Evolutionary conservation across 805 yeast species (phyloP), one percentile per base, ranked within the genome.

Genomic region (Wickerhamiella vanderwaltii): DNA sequence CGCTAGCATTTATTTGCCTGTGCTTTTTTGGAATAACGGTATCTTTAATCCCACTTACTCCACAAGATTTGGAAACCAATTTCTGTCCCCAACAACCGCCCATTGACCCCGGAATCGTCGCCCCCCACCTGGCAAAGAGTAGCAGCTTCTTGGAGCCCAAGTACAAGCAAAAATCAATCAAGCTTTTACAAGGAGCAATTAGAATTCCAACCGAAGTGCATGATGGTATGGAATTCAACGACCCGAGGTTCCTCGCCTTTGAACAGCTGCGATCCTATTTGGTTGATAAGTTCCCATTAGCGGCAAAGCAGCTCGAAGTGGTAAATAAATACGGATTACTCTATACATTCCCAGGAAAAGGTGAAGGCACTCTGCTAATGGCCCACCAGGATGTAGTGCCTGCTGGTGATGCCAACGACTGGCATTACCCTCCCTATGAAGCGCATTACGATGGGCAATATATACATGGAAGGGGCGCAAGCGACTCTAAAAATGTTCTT

Each of bases 351-450:
- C 53, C 66, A 44, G 91, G 93, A 5, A 12, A 41, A 55, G 3
- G 61, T 77, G 47, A 77, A 78, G 56, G 93, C 93, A n/a, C 76
- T 20, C 54, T 83, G 58, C 63, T 82, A 35, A 72, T 79, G 52
- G 85, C 88, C 1, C 94, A 83, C 56, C 81, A 74, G 58, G 94
- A 83, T 52, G 83, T 78, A 3, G 93, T 83, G 23, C 94, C 94
- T 1, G 79, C 79, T 5, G 71, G 47, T 24, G 73, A 84, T 0
- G 55, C 67, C 38, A 58, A 54, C 20, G 63, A 71, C 43, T 83
- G 94, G 94, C 61, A 61, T 1, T 64, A 74, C 53, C 77, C 77
- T 5, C 94, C 94, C 3, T 79, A 74, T 44, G 58, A 64, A 13
- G 86, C 78, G 9, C 64, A 69, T 50, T 82, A 63, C 53, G 94